phyloP scores from a whole-genome alignment of 148 eudicot species.

The Persicaria maculosa region DNA sequence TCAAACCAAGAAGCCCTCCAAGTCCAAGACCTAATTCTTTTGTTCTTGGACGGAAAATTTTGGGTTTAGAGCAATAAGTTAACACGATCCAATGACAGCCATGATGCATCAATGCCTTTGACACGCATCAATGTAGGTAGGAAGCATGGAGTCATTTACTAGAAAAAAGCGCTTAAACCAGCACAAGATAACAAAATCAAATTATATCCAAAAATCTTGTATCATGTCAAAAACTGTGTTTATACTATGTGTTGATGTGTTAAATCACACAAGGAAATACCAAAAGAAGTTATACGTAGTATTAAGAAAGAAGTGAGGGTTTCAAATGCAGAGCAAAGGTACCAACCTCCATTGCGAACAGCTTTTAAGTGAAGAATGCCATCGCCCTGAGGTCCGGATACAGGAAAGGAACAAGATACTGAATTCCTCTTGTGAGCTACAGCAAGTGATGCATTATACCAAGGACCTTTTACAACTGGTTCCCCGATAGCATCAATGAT shows the following conservation, averaged over 20 bases:
- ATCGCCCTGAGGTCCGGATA: constrained; percentile 87
- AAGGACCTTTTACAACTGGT: constrained; percentile 86
- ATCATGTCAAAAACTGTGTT: background rate
- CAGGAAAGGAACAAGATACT: constrained; percentile 88
- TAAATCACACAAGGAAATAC: background rate
- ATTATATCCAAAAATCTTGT: background rate
- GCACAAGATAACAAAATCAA: background rate
- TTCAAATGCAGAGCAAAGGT: background rate
- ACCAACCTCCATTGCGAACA: constrained; percentile 65
- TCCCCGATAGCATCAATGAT: constrained; percentile 68
- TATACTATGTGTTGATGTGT: background rate
- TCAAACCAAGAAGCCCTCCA: background rate
- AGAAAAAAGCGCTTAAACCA: background rate
- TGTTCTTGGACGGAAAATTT: background rate
- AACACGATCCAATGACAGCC: background rate
- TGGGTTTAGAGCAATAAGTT: background rate
- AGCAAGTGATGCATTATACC: constrained; percentile 91
- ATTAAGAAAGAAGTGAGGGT: background rate
- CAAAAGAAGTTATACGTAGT: background rate
- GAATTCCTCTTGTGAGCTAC: constrained; percentile 76
- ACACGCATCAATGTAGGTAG: background rate
- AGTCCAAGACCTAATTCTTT: background rate
- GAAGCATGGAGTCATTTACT: no score
- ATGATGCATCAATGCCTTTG: background rate
- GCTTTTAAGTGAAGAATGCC: constrained; percentile 83